Evolutionary conservation across 768 basidiomycete genomes (phyloP), one percentile per base, ranked within the genome.

Genomic region (Udeniomyces megalosporus): DNA sequence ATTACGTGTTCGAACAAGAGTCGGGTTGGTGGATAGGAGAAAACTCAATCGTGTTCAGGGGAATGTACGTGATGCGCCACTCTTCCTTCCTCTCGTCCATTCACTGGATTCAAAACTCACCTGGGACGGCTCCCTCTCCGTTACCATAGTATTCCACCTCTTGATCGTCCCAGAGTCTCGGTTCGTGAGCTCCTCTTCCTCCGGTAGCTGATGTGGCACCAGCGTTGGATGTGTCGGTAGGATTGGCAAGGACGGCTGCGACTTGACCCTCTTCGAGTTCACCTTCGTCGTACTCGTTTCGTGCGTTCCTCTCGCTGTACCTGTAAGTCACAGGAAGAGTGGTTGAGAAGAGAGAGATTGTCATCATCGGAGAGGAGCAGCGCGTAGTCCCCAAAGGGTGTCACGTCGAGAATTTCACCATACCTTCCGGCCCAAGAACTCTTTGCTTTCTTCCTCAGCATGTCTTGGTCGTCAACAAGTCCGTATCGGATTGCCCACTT

Each of bases 401-500:
- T n/a, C n/a, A n/a, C n/a, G n/a, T n/a, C n/a, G 44, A 24, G 28
- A 45, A 29, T 10, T 14, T 24, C 24, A 10, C 35, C 53, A 31
- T n/a, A 95, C 60, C 86, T 83, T 60, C 74, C 76, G 12, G 88
- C 85, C 92, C 92, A 96, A 67, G 88, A 85, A 49, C 84, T 87
- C 71, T 84, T 85, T 64, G 78, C 80, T 70, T 84, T 80, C 60
- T 85, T 83, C 70, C 90, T 85, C 68, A 81, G 78, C 70, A 86
- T 83, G 67, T 84, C 82, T 38, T 82, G 77, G 26, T 81, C 83
- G 72, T 90, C 82, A 66, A 96, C 82, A 49, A 96, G 85, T 44
- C 92, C 92, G 72, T 88, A 88, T 55, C 69, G 70, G 74, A 86
- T 78, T 0, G 84, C 85, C 92, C 92, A 96, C 74, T 95, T 92